Base-by-base conservation (phyloP, 805 yeast genomes). In the Kodamaea fukazawae region DNA sequence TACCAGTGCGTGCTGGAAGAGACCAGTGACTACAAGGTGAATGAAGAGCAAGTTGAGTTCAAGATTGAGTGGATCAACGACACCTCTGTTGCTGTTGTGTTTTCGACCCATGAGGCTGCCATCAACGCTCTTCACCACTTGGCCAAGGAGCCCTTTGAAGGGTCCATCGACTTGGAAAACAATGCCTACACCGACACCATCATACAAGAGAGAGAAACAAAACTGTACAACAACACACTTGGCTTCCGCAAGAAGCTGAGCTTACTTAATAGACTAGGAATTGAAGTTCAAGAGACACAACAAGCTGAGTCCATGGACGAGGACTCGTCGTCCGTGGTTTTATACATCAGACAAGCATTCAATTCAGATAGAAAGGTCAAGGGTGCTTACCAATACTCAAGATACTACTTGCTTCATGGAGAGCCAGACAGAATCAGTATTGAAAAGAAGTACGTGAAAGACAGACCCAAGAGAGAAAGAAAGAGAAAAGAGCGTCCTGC, bases 1-100 rank as follows among this genome's bases (percentile, higher is more conserved):
- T 61, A 61, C 38, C 46, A 38, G 20, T 20, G 23, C 8, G 23
- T 20, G 23, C 51, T 39, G 7, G 42, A 32, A n/a, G 43, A 42
- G 7, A 45, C 43, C 6, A 55, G 41, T 4, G 51, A 43, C 12
- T 50, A 45, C 7, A 35, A 35, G 13, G 33, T 29, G 6, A 42
- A 39, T 7, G 60, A 55, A 33, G 51, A 53, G 2, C 60, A 59
- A 29, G 43, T 71, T 14, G 63, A 58, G 48, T 77, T 70, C 54
- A 60, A 63, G 20, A 57, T 81, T 18, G 79, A 81, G 50, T 83
- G 90, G 90, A 70, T 83, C 29, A 77, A 83, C 53, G 90, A 83
- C 54, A 52, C 75, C 13, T 65, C 78, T 2, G 69, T 81, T 27
- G 79, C 77, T 45, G 51, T 80, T n/a, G 75, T 70, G 4, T 82